phyloP scores from a whole-genome alignment of 148 eudicot species.

The Hydrangea macrophylla region DNA sequence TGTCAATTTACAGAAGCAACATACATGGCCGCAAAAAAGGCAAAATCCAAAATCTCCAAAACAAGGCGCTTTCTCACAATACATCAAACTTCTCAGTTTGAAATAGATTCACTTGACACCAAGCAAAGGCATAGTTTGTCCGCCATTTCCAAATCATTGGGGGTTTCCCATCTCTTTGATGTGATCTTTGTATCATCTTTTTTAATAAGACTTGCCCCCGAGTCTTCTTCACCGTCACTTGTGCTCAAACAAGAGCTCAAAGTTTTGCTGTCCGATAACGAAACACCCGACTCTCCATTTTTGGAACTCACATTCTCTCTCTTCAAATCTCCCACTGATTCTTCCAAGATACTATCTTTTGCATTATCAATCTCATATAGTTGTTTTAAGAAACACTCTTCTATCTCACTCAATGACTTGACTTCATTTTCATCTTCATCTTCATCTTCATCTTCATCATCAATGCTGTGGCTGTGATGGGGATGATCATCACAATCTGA shows the following conservation, averaged over 20 bases:
- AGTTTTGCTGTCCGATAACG: slow-evolving; percentile 27
- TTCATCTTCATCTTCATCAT: slow-evolving; percentile 39
- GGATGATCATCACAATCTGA: slow-evolving; percentile 50
- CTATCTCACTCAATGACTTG: slow-evolving; percentile 60
- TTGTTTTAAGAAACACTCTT: slow-evolving; percentile 68
- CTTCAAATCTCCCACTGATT: slow-evolving; percentile 15
- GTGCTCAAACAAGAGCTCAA: slow-evolving; percentile 30
- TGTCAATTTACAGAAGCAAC: no score
- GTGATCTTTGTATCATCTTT: slow-evolving; percentile 2
- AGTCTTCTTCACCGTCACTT: slow-evolving; percentile 26
- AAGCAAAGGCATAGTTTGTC: slow-evolving; percentile 29
- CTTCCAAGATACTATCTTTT: slow-evolving; percentile 20
- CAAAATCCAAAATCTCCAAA: no score
- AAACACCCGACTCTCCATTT: slow-evolving; percentile 17
- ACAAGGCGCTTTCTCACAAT: no score
- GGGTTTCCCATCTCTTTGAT: slow-evolving; percentile 23
- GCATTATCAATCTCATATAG: slow-evolving; percentile 32
- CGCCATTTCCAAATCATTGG: slow-evolving; percentile 33
- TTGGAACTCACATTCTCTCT: slow-evolving; percentile 15
- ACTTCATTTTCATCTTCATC: background rate
- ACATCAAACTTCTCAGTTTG: no score
- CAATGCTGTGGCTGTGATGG: slow-evolving; percentile 22
- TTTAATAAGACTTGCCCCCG: background rate
- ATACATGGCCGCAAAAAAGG: no score
- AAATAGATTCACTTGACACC: slow-evolving; percentile 8